Evolutionary conservation across 2,329 filamentous ascomycete species (phyloP), one percentile per base, ranked within the genome.

Genomic region (Aspergillus sp.): DNA sequence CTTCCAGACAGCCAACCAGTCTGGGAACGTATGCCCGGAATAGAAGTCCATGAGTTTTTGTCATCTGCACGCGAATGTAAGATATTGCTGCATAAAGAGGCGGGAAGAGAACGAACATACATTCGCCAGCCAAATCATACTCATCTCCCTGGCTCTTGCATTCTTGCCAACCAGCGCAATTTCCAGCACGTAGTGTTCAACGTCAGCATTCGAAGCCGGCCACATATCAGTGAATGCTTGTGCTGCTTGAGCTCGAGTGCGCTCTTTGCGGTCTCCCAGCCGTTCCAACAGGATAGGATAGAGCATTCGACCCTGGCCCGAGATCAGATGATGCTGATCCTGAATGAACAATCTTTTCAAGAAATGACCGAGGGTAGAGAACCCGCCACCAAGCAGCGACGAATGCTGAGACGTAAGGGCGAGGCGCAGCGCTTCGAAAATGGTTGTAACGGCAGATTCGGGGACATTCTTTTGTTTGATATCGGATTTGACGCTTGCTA

Each of bases 391-490:
- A 55, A 86, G 83, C 52, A 95, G 83, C 30, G 82, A 80, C 39
- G 84, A 84, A 61, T 94, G 86, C 59, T 87, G 84, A 38, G 88
- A 87, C 46, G 77, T 74, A 56, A 91, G 85, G 51, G 88, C 86
- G 46, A 83, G 73, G 53, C 85, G 85, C 60, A 94, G 77, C 54
- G 85, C 87, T 52, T 96, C 89, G 70, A 95, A 94, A 54, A 95
- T 81, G 49, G 81, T 76, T 22, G 81, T 71, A 58, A 94, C 80
- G 60, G 79, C 79, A 37, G 58, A 55, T 30, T 94, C 88, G 51
- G 89, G 88, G 41, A 95, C 88, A 73, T 90, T 90, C 65, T 87
- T 85, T 69, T 95, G 90, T 69, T 95, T 95, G 76, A 95, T 95
- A 66, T 83, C 81, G 39, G 87, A 90, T 71, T 95, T 95, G 69